Conservation (phyloP, 2,329 filamentous ascomycete genomes). For the Malbranchea cinnamomea region DNA sequence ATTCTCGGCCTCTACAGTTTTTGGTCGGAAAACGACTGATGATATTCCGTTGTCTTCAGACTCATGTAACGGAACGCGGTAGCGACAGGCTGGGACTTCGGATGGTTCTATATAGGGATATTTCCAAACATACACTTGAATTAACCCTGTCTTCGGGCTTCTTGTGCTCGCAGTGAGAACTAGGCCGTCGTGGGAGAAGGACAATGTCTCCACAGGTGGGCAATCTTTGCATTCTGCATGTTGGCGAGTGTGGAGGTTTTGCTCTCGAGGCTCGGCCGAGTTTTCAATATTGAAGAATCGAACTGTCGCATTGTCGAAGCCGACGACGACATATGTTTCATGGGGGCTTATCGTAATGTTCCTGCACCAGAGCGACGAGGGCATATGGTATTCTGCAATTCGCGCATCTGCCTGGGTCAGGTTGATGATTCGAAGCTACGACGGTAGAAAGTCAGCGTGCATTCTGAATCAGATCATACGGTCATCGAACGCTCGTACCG, state of each 20-base stretch:
- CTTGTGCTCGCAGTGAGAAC: conserved; percentile 26
- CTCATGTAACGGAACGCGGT: conserved; percentile 26
- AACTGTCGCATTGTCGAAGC: conserved; percentile 27
- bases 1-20: conserved; percentile 19
- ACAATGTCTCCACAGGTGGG: conserved; percentile 25
- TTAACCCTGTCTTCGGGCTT: conserved; percentile 20
- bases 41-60: conserved; percentile 29
- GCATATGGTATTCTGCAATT: conserved; percentile 26
- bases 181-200: conserved; percentile 28
- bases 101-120: conserved; percentile 24
- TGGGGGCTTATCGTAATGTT: conserved; percentile 26
- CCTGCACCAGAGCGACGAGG: conserved; percentile 25
- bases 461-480: not conserved
- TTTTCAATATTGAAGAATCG: conserved; percentile 26
- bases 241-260: conserved; percentile 21
- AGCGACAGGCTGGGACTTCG: conserved; percentile 23
- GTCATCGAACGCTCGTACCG: conserved; percentile 15
- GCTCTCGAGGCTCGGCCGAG: conserved; percentile 22
- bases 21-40: conserved; percentile 22
- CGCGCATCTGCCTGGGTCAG: conserved; percentile 18
- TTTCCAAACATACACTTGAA: conserved; percentile 25
- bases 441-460: too few relatives aligned
- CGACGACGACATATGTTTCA: conserved; percentile 27
- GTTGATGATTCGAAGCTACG: conserved; percentile 25
- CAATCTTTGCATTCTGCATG: conserved; percentile 23